Base-by-base conservation (phyloP, 352 stramenopile genomes). In the Globisporangium abappressorium region DNA sequence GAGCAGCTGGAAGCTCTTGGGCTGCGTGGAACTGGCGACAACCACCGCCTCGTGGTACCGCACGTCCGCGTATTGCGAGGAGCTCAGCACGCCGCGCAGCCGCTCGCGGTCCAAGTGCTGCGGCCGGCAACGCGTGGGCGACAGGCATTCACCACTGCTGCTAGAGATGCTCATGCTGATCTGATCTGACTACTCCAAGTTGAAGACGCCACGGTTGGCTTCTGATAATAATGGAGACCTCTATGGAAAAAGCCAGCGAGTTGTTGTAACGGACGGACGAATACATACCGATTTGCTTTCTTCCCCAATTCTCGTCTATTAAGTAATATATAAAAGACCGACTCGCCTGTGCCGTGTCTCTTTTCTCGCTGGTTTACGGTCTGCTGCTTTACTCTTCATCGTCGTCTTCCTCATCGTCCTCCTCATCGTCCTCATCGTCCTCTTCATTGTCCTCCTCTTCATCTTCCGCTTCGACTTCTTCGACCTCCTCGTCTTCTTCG, bases 1-100 rank as follows among this genome's bases (percentile, higher is more conserved):
- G 41, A 90, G 65, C 55, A 91, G 72, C 66, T 87, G 78, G 65
- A 87, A 82, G 24, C 62, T 69, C 47, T 69, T 67, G 6, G 71
- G 43, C 18, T 69, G 69, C 0, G 68, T 43, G 3, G 57, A 64
- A 3, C 69, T 74, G 33, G 69, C 74, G 46, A 77, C 66, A 9
- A 91, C 79, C 30, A 87, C 79, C 36, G 80, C 77, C 73, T 92
- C 84, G 57, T 92, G 77, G 60, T 83, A 90, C 0, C 73, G 64
- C 34, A 91, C 64, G 33, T 70, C 63, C 1, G 73, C 55, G 49
- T 84, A 87, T 41, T 83, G 73, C 0, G 65, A 34, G 1, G 61
- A 57, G 5, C 62, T 67, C 28, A 93, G 64, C 62, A 77, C 60
- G 0, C 63, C 53, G 30, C 85, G 80, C 26, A 89, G 65, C 14